Conservation (phyloP, 2,329 filamentous ascomycete genomes). For the Alternaria infectoria region DNA sequence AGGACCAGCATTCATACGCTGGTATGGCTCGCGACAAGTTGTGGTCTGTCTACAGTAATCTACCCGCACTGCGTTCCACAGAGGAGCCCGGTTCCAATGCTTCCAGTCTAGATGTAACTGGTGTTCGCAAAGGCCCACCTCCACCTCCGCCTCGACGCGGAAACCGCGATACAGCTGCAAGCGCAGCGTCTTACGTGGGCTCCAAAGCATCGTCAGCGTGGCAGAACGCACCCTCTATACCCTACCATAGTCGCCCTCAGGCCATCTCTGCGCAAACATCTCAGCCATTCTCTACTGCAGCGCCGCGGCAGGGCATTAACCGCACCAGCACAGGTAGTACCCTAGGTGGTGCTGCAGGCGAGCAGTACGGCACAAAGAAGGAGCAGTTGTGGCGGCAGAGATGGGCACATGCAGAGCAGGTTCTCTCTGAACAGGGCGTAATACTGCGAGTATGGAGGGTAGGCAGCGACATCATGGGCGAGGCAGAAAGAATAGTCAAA, state of each 20-base stretch:
- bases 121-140: slow-evolving; percentile 32
- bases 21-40: slow-evolving; percentile 49
- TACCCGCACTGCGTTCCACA: slow-evolving; percentile 44
- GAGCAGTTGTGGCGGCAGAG: slow-evolving; percentile 74
- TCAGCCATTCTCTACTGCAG: slow-evolving; percentile 36
- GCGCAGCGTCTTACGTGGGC: slow-evolving; percentile 47
- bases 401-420: slow-evolving; percentile 68
- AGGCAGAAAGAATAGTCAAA: slow-evolving; percentile 70
- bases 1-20: slow-evolving; percentile 42
- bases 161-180: slow-evolving; percentile 45
- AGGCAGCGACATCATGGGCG: slow-evolving; percentile 71
- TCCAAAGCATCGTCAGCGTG: slow-evolving; percentile 46
- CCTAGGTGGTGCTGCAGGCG: slow-evolving; percentile 27
- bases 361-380: slow-evolving; percentile 65
- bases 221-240: slow-evolving; percentile 42
- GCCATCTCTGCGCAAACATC: slow-evolving; percentile 20
- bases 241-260: slow-evolving; percentile 34
- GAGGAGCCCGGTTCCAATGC: slow-evolving; percentile 16
- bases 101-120: slow-evolving; percentile 14
- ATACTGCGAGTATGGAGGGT: slow-evolving; percentile 74
- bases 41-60: slow-evolving; percentile 48
- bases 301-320: slow-evolving; percentile 27
- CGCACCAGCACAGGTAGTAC: slow-evolving; percentile 37
- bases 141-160: slow-evolving; percentile 47
- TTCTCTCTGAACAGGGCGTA: slow-evolving; percentile 70